These are phyloP conservation scores for Russula sp. DNA, from an alignment of 768 basidiomycete species.

Conservation along the genomic window DNA sequence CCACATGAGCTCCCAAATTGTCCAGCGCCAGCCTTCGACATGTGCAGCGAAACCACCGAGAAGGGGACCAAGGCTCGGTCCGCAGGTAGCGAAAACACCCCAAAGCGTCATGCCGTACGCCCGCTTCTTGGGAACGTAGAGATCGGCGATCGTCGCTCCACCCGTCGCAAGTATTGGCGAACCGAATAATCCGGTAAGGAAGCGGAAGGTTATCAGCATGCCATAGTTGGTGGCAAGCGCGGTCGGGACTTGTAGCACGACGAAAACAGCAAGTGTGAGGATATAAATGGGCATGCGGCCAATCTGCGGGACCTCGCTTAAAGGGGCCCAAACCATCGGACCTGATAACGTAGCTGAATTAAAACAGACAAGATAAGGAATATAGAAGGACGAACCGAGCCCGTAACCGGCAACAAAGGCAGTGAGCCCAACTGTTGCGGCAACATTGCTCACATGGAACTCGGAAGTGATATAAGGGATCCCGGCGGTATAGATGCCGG, in stretches of 20 bases:
- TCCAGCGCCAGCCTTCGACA: conserved; percentile 33
- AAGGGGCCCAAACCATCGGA: conserved; percentile 31
- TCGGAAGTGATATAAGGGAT: conserved; percentile 28
- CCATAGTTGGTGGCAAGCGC: conserved; percentile 31
- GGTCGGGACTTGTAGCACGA: conserved; percentile 33
- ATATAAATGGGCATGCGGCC: conserved; percentile 34
- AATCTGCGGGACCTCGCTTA: conserved; percentile 32
- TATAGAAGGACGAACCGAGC: conserved; percentile 18
- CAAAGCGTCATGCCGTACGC: conserved; percentile 29
- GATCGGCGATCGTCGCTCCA: conserved; percentile 29
- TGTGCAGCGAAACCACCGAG: conserved; percentile 33
- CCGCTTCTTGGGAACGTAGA: conserved; percentile 26
- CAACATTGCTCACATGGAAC: conserved; percentile 29
- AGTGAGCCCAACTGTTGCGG: conserved; percentile 31
- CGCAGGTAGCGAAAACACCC: conserved; percentile 29
- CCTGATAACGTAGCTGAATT: conserved; percentile 10
- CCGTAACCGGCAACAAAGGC: conserved; percentile 28
- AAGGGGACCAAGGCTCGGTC: conserved; percentile 32
- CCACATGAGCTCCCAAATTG: conserved; percentile 34
- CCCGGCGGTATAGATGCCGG: conserved; percentile 32
- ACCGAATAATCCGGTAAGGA: conserved; percentile 34
- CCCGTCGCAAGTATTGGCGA: conserved; percentile 34
- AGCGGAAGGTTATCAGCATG: conserved; percentile 32
- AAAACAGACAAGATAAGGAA: background rate
- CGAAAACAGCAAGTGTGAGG: conserved; percentile 30